Evolutionary conservation across 768 basidiomycete species (phyloP).

Genomic region (Leccinum variicolor): DNA sequence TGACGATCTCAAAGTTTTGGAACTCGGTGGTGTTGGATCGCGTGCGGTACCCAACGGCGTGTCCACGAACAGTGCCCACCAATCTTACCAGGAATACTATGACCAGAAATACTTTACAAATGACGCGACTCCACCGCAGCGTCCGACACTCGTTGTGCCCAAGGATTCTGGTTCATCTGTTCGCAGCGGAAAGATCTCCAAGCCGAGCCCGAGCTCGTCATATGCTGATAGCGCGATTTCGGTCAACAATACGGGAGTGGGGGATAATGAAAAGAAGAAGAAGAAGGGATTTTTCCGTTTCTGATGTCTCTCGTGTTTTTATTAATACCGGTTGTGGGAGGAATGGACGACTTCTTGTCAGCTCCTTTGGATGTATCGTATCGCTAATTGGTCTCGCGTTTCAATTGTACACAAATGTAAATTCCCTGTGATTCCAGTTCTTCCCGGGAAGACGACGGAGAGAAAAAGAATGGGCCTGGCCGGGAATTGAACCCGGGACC

Average conservation of each 20-base stretch:
- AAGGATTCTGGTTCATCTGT: constrained; percentile 22
- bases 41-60: constrained; percentile 68
- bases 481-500: constrained; percentile 62
- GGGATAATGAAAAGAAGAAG: constrained; percentile 66
- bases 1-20: constrained; percentile 83
- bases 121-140: constrained; percentile 32
- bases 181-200: constrained; percentile 23
- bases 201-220: constrained; percentile 47
- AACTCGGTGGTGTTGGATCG: constrained; percentile 84
- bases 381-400: constrained; percentile 8
- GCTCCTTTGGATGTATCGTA: constrained; percentile 3
- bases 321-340: not conserved
- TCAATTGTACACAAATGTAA: not conserved
- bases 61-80: constrained; percentile 42
- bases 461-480: constrained; percentile 39
- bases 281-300: constrained; percentile 71
- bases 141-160: constrained; percentile 22
- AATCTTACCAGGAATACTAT: constrained; percentile 71
- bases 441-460: too few relatives aligned
- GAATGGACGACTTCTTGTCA: not conserved
- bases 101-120: constrained; percentile 69
- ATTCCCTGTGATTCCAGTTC: too few relatives aligned
- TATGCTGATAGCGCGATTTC: constrained; percentile 51
- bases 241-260: constrained; percentile 34
- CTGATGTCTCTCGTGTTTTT: constrained; percentile 23